Base-by-base conservation (phyloP, 2,329 filamentous ascomycete species). In the Alternaria sp. region DNA sequence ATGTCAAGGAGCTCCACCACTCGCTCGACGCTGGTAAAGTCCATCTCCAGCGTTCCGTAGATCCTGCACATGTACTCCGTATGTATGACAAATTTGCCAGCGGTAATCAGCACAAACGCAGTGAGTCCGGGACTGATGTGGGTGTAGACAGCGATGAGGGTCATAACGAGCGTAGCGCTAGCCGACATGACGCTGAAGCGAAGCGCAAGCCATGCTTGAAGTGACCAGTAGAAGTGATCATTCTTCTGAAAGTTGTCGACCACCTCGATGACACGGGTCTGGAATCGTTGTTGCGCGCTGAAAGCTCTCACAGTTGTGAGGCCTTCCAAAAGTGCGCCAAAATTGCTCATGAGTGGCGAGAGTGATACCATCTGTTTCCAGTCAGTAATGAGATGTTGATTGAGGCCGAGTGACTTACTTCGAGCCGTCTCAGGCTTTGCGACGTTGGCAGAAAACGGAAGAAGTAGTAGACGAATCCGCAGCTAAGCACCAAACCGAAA, bases 221-320 rank as follows among this genome's bases (percentile, higher is more conserved):
- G 85, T 62, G 90, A 92, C 83, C 93, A 97, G 81, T 96, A 97
- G 81, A 97, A 97, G 77, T 97, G 94, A 73, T 97, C 94, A 86
- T 97, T 96, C 76, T 93, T 93, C 77, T 97, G 94, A 75, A 97
- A 97, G 17, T 89, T 89, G 74, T 97, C 93, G 0, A 93, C 93
- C 0, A 93, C 93, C 3, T 86, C 83, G 32, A 97, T 90, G 56
- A 96, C 92, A 54, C 90, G 87, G 65, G 89, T 87, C 74, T 96
- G 93, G 74, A 97, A 97, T 56, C 91, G 89, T 5, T 86, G 82
- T 70, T 97, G 90, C 1, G 91, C 93, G 52, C 87, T 88, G 76
- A 96, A 95, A 0, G 94, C 93, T 52, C 74, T 94, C 86, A 97
- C 93, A 0, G 94, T 97, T 0, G 92, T 93, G 9, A 97, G 82